Evolutionary conservation across 805 yeast species (phyloP).

Genomic region (Blastobotrys mokoenaii): DNA sequence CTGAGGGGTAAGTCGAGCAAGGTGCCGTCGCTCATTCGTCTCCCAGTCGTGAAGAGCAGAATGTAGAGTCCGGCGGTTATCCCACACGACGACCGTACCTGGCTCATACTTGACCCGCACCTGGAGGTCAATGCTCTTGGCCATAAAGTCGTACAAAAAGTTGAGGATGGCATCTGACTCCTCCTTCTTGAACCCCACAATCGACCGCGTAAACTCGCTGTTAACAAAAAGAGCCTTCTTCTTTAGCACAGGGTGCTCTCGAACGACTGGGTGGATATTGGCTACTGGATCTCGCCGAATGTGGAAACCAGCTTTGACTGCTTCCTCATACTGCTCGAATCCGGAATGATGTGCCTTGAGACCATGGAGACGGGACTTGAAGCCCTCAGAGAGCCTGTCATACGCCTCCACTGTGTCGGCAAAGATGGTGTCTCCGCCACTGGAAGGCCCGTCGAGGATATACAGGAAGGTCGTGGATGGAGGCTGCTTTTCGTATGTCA

Average conservation of each 20-base stretch:
- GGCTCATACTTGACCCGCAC: conserved; percentile 67
- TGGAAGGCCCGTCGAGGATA: conserved; percentile 49
- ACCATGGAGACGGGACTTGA: conserved; percentile 50
- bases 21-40: conserved; percentile 57
- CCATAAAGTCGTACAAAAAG: conserved; percentile 45
- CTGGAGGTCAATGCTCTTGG: conserved; percentile 52
- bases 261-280: conserved; percentile 47
- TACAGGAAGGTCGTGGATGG: conserved; percentile 63
- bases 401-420: conserved; percentile 67
- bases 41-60: conserved; percentile 69
- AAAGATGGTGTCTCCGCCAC: conserved; percentile 76
- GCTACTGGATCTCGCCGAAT: conserved; percentile 37
- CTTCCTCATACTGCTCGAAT: conserved; percentile 34
- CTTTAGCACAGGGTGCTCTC: conserved; percentile 56
- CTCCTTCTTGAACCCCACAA: conserved; percentile 58
- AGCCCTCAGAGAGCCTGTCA: conserved; percentile 57
- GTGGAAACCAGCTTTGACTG: conserved; percentile 34
- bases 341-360: conserved; percentile 63
- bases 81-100: conserved; percentile 66
- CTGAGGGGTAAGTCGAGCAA: conserved; percentile 66
- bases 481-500: conserved; percentile 64
- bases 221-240: conserved; percentile 49
- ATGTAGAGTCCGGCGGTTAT: conserved; percentile 62
- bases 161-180: conserved; percentile 43
- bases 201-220: conserved; percentile 49